Evolutionary conservation across 2,329 filamentous ascomycete species (phyloP), one percentile per base, ranked within the genome.

Genomic region (Fusarium verticillioides): DNA sequence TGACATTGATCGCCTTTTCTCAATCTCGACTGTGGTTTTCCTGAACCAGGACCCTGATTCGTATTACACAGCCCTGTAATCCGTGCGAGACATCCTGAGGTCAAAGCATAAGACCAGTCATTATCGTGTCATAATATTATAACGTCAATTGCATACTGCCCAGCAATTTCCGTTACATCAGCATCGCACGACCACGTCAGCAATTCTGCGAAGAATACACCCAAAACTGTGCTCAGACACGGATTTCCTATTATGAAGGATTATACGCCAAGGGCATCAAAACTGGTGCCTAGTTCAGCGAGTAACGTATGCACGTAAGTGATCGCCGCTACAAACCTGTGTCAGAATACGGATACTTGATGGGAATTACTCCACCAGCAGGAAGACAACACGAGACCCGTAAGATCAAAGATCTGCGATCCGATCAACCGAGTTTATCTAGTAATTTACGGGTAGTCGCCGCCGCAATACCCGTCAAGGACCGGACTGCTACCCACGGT

Each of bases 331-430:
- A 40, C 37, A 16, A 34, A 21, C 34, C 52, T 26, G 30, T 58
- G 30, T 43, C 34, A 56, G 32, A 30, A 49, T 36, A 19, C n/a
- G 32, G 26, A 49, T 36, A 19, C n/a, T 10, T 50, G 43, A n/a
- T 19, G 26, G 23, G 12, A 37, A 19, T 10, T 37, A 46, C 57
- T 73, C 70, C 59, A 59, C 70, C 59, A 54, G 54, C 47, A 63
- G 34, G n/a, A 67, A 46, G 53, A 40, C 46, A 47, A 47, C 63
- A 74, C 63, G 59, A 65, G 71, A 56, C 63, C 66, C 58, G 57
- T 49, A 42, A 57, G 50, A 56, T 60, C 40, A 57, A 61, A 44
- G 71, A 74, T 72, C 63, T 72, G 59, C 66, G 63, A 74, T 69
- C 71, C 60, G 63, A 73, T 73, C 62, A 58, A 58, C 37, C 44